Evolutionary conservation across 306 rosid genomes (phyloP).

Genomic region (Citrullus mucosospermus): DNA sequence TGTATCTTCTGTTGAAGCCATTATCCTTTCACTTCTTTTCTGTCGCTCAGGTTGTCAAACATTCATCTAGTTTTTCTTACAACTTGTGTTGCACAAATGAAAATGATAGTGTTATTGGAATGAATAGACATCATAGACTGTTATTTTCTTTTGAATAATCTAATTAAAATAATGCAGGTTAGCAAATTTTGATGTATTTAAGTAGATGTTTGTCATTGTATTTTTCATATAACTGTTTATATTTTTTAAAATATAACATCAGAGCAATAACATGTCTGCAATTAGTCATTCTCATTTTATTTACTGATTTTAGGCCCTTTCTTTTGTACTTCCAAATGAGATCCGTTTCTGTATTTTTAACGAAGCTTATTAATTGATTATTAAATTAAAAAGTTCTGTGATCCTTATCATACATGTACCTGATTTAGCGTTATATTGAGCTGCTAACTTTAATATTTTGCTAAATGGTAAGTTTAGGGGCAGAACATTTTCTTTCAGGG

Average conservation of each 20-base stretch:
- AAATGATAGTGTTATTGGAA: not conserved
- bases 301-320: not conserved
- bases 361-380: not conserved
- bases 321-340: not conserved
- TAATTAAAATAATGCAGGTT: not conserved
- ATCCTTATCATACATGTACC: not conserved
- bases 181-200: not conserved
- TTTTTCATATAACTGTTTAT: not conserved
- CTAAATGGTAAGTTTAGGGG: not conserved
- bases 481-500: not conserved
- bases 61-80: slow-evolving; percentile 8
- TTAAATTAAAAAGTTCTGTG: not conserved
- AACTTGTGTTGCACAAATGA: not conserved
- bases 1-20: slow-evolving; percentile 71
- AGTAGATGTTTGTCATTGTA: not conserved
- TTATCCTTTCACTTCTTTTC: slow-evolving; percentile 73
- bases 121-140: not conserved
- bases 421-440: not conserved
- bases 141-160: not conserved
- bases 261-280: not conserved
- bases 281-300: not conserved
- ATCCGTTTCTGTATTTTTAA: not conserved
- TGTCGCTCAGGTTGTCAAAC: slow-evolving; percentile 66
- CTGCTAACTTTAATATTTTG: not conserved
- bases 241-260: not conserved